A percentile compares a stretch with the other conserved stretches of the same genome.
Evolutionary conservation across 257 asterid genomes (phyloP).

Genomic region (Solanum paucissectum): DNA sequence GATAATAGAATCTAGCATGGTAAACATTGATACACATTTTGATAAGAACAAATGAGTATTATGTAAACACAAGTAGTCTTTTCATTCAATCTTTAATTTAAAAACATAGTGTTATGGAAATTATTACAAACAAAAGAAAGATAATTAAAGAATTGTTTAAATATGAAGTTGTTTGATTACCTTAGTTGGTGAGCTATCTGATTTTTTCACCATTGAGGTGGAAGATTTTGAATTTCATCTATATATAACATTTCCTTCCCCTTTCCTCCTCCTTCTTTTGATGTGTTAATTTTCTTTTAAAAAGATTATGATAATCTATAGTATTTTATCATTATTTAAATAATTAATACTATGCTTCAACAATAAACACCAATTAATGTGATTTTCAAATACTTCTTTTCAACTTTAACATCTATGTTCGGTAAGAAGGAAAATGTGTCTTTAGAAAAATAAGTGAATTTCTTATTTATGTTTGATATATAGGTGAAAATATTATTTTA

Average conservation of each 20-base stretch:
- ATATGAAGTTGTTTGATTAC: no score
- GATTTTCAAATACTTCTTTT: background rate
- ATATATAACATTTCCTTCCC: no score
- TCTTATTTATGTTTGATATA: no score
- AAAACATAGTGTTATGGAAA: background rate
- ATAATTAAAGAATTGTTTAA: no score
- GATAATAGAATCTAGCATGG: background rate
- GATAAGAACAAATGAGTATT: background rate
- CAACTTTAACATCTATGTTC: background rate
- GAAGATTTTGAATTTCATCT: background rate
- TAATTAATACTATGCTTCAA: background rate
- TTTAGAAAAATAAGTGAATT: no score
- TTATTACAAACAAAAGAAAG: background rate
- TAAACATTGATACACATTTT: background rate
- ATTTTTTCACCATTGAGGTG: background rate
- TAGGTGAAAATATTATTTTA: no score
- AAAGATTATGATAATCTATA: no score
- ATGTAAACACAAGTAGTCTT: background rate
- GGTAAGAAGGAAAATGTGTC: no score
- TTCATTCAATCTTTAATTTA: background rate
- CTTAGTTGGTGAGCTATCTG: background rate
- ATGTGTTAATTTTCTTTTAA: no score
- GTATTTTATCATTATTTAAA: no score
- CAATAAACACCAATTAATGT: background rate
- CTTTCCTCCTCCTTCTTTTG: background rate